Base-by-base conservation (phyloP, 78 protist genomes). In the Dictyostelium citrinum region DNA sequence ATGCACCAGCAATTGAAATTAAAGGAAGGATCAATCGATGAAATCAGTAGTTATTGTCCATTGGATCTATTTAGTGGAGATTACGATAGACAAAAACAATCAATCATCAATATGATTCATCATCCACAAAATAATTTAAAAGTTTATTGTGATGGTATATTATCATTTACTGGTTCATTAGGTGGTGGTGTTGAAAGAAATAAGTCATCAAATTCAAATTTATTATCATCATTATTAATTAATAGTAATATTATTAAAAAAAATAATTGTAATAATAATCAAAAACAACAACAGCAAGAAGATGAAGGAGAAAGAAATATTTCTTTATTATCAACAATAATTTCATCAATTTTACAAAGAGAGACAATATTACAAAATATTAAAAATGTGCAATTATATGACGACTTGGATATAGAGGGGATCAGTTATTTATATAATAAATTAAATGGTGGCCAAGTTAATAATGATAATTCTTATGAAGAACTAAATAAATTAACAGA, bases 51-150 rank as follows among this genome's bases (percentile, higher is more conserved):
- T 29, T 88, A 88, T 68, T 88, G 93, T 68, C 93, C 93, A 67
- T 22, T 88, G 6, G 93, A 88, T 78, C 58, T 88, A 14, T 88
- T 67, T 88, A 88, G 93, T 88, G 51, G 43, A 0, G 85, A 76
- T 88, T 1, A 17, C 22, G 1, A 61, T 22, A 88, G 93, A 88
- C 60, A 67, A 67, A 33, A 35, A 43, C 46, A 35, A 46, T 72
- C 93, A 39, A 78, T 88, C 20, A 17, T 27, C 2, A 37, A 81
- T 31, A 45, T 88, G 37, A 17, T 88, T 7, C 35, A 67, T 31
- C 72, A 82, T 68, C 93, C 93, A 33, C 93, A 88, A 33, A 88
- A 88, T 78, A 88, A 88, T 49, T 51, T 88, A 49, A 88, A 88
- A 55, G 71, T 88, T n/a, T 88, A 78, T 78, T 61, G 43, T 29